Conservation (phyloP, 192 early-diverging fungal genomes). For the Entomortierella lignicola region DNA sequence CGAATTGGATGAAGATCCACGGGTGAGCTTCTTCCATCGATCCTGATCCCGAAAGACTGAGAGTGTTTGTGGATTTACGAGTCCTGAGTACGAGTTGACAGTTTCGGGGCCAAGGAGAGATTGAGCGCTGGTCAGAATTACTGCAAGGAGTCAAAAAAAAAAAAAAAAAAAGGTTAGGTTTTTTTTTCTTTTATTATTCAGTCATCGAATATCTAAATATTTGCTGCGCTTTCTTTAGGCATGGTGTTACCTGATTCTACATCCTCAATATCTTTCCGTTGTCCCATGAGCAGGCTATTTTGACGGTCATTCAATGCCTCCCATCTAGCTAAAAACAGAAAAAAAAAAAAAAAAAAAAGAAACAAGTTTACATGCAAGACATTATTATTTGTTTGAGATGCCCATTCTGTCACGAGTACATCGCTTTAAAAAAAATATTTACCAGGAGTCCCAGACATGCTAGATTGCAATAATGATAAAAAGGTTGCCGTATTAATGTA, state of each 20-base stretch:
- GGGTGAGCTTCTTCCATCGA: slow-evolving; percentile 54
- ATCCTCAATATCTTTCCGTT: slow-evolving; percentile 41
- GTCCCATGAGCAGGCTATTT: slow-evolving; percentile 45
- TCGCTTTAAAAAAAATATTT: not conserved
- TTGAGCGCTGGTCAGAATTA: slow-evolving; percentile 51
- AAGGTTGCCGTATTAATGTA: no score
- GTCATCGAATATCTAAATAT: no score
- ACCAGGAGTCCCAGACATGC: slow-evolving; percentile 11
- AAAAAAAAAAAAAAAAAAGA: not conserved
- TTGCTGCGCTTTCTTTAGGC: not conserved
- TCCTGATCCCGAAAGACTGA: slow-evolving; percentile 61
- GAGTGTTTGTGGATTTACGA: slow-evolving; percentile 59
- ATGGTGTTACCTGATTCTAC: slow-evolving; percentile 45
- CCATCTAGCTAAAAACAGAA: slow-evolving; percentile 35
- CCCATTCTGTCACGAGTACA: not conserved
- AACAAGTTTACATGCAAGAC: not conserved
- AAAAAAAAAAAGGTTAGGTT: not conserved
- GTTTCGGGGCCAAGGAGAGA: slow-evolving; percentile 42
- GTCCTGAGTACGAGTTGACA: slow-evolving; percentile 45
- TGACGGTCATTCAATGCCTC: slow-evolving; percentile 52
- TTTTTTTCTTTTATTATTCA: not conserved
- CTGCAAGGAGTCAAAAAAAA: slow-evolving; percentile 9
- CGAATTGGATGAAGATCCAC: slow-evolving; percentile 11
- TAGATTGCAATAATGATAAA: not conserved
- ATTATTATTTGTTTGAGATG: not conserved